Conservation (phyloP, 1,139 yeast species). For the Zygosaccharomyces pseudobailii region DNA sequence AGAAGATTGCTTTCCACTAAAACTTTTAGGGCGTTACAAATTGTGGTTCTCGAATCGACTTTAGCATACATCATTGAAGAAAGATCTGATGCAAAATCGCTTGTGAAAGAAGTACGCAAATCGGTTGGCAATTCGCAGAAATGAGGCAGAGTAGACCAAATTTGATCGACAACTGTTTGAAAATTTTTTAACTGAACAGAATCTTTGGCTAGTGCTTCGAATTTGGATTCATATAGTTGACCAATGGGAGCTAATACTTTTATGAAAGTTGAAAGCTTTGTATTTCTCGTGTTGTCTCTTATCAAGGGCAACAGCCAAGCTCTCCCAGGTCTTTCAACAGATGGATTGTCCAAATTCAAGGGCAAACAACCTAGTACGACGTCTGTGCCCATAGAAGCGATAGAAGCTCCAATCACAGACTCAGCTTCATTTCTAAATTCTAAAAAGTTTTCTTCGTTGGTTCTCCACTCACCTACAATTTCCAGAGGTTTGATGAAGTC, state of each 20-base stretch:
- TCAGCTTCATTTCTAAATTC: slow-evolving; percentile 79
- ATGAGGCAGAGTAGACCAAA: slow-evolving; percentile 87
- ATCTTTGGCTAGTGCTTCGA: slow-evolving; percentile 38
- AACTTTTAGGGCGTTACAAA: slow-evolving; percentile 76
- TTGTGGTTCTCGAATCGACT: slow-evolving; percentile 67
- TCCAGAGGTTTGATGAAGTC: slow-evolving; percentile 62
- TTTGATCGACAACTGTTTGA: slow-evolving; percentile 79
- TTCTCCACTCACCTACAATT: slow-evolving; percentile 81
- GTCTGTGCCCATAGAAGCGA: slow-evolving; percentile 81
- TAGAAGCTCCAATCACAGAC: slow-evolving; percentile 70
- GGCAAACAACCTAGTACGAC: slow-evolving; percentile 71
- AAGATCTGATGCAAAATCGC: slow-evolving; percentile 70
- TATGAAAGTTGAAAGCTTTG: slow-evolving; percentile 62
- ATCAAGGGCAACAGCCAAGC: slow-evolving; percentile 95
- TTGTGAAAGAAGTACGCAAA: slow-evolving; percentile 56
- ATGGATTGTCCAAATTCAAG: slow-evolving; percentile 57
- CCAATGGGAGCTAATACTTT: slow-evolving; percentile 63
- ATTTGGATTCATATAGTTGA: slow-evolving; percentile 47
- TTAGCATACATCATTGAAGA: slow-evolving; percentile 71
- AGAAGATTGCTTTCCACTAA: slow-evolving; percentile 73
- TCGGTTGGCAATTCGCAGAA: slow-evolving; percentile 87
- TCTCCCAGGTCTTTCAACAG: slow-evolving; percentile 58
- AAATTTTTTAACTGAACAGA: slow-evolving; percentile 71
- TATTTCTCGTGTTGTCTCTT: slow-evolving; percentile 76
- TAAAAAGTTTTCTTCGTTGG: slow-evolving; percentile 63